A percentile compares a stretch with the other conserved stretches of the same genome.
Conservation (phyloP, 2,329 filamentous ascomycete species). For the Eurotiales sp. region DNA sequence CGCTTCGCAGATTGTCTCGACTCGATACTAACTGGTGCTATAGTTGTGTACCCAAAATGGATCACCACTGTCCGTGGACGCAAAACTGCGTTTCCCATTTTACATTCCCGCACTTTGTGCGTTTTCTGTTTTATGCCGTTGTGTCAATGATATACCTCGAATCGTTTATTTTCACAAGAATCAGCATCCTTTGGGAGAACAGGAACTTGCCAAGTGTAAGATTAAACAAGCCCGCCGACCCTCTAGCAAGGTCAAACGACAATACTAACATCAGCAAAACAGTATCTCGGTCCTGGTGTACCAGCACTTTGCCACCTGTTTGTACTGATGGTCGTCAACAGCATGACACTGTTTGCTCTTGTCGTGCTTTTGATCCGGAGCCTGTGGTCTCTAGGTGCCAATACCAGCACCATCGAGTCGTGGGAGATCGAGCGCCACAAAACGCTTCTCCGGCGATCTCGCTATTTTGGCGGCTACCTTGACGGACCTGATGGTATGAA, state of each 20-base stretch:
- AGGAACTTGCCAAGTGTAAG: conserved; percentile 55
- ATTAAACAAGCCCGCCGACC: not conserved
- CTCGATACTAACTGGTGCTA: not conserved
- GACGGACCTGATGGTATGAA: conserved; percentile 54
- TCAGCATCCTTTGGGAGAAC: conserved; percentile 52
- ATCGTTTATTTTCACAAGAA: conserved; percentile 51
- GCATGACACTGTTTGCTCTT: conserved; percentile 55
- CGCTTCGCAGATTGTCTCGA: not conserved
- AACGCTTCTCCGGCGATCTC: conserved; percentile 44
- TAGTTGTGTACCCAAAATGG: conserved; percentile 63
- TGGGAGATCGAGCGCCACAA: conserved; percentile 56
- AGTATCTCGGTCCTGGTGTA: conserved; percentile 58
- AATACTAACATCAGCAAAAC: conserved; percentile 6
- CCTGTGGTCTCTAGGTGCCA: conserved; percentile 53
- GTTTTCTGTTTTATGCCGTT: conserved; percentile 59
- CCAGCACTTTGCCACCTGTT: conserved; percentile 55
- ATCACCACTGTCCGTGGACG: conserved; percentile 66
- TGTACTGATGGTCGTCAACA: conserved; percentile 51
- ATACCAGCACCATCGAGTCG: conserved; percentile 62
- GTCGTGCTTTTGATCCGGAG: conserved; percentile 53
- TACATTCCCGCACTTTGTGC: conserved; percentile 62
- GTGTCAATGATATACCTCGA: conserved; percentile 56
- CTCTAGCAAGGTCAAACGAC: too few species aligned
- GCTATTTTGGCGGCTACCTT: conserved; percentile 54
- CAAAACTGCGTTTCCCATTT: conserved; percentile 63